These are phyloP conservation scores for Colletotrichum tropicicola DNA, from an alignment of 2,329 filamentous ascomycete species.

Conservation along the genomic window DNA sequence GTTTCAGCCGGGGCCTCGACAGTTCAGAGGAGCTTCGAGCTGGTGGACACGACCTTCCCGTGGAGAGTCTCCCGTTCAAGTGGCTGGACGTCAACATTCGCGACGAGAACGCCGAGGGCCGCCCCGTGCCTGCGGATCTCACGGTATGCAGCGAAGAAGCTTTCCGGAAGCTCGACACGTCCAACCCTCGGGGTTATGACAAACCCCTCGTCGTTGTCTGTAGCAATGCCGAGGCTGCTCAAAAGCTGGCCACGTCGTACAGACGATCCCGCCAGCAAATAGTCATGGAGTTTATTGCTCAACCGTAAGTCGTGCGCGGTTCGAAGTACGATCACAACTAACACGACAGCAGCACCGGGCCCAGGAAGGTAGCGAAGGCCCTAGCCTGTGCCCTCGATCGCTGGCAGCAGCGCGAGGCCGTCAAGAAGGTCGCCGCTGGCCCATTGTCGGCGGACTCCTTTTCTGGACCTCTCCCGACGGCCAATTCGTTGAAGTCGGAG, in stretches of 20 bases:
- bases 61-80: constrained; percentile 31
- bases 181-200: constrained; percentile 30
- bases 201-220: constrained; percentile 31
- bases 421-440: neutral
- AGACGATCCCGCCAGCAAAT: constrained; percentile 1
- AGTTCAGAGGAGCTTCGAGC: constrained; percentile 34
- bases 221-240: constrained; percentile 29
- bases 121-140: constrained; percentile 32
- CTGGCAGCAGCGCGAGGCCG: constrained; percentile 22
- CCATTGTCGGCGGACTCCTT: constrained; percentile 1
- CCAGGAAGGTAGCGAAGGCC: constrained; percentile 33
- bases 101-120: neutral
- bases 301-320: constrained; percentile 30
- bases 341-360: constrained; percentile 18
- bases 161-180: constrained; percentile 24
- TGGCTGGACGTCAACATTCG: constrained; percentile 45
- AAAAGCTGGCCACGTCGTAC: constrained; percentile 26
- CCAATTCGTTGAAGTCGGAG: neutral
- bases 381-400: constrained; percentile 25
- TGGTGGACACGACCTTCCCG: constrained; percentile 33
- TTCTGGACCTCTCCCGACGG: neutral
- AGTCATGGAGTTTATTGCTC: constrained; percentile 34
- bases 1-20: constrained; percentile 31
- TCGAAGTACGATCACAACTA: neutral
- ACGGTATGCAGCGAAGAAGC: constrained; percentile 39